Percentiles rank a stretch among this genome's conserved stretches.
Evolutionary conservation across 2,329 filamentous ascomycete species (phyloP).

Genomic region (Colletotrichum tabaci): DNA sequence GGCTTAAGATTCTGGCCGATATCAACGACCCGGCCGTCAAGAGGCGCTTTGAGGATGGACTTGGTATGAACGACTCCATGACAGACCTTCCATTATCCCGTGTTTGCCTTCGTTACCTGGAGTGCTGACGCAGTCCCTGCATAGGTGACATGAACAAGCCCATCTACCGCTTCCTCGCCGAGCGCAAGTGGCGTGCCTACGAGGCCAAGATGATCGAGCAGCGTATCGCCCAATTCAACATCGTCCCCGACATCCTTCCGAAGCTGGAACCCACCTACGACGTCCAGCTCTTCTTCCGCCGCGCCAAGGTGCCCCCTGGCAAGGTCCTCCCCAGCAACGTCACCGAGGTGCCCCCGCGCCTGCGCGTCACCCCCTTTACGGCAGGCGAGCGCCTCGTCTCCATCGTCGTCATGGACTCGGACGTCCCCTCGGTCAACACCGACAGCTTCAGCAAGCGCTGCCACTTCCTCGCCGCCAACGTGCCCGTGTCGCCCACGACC

Average conservation of each 20-base stretch:
- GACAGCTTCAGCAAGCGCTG: conserved; percentile 86
- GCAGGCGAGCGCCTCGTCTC: conserved; percentile 85
- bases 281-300: conserved; percentile 85
- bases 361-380: conserved; percentile 90
- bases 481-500: conserved; percentile 66
- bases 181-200: conserved; percentile 89
- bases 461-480: conserved; percentile 85
- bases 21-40: conserved; percentile 96
- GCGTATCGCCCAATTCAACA: conserved; percentile 87
- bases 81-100: neutral
- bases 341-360: conserved; percentile 80
- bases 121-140: conserved; percentile 9
- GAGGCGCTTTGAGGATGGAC: conserved; percentile 92
- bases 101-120: neutral
- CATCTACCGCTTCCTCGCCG: conserved; percentile 91
- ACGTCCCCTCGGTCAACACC: conserved; percentile 84
- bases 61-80: conserved; percentile 73
- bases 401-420: conserved; percentile 88
- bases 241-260: conserved; percentile 90
- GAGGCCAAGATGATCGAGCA: conserved; percentile 85
- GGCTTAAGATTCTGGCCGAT: conserved; percentile 90
- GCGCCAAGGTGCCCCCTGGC: conserved; percentile 79
- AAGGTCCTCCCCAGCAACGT: conserved; percentile 82
- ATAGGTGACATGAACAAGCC: conserved; percentile 95
- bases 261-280: conserved; percentile 84